Evolutionary conservation across 148 eudicot genomes (phyloP), one percentile per base, ranked within the genome.

Genomic region (Persicaria tinctoria): DNA sequence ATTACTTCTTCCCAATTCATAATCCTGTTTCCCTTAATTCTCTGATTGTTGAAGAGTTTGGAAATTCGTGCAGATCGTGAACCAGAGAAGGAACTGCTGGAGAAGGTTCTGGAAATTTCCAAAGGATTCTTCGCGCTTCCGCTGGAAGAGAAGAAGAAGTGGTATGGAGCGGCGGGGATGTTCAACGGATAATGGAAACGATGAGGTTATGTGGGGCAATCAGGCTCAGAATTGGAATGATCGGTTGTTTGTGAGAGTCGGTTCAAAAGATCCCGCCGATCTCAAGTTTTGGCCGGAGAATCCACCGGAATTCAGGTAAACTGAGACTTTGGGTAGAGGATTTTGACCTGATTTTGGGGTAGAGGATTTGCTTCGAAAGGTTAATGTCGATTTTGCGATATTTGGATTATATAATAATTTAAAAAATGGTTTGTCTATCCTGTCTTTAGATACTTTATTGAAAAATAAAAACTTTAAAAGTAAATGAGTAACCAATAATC

Each of bases 101-200:
- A 71, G 14, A 71, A 50, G 74, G 55, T 48, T 47, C 74, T 71
- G 51, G 74, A 71, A 71, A 54, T 71, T 71, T 71, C 74, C 8
- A 8, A 53, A 48, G 3, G 18, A 13, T 71, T 71, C 74, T 71
- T 71, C 55, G 74, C 74, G 55, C 74, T 71, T 71, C 74, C 74
- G 0, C 55, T 71, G 16, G 74, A 71, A n/a, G 74, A 71, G 55
- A 71, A 50, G 74, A 47, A 48, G 8, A 71, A 71, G 54, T 71
- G 46, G 54, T 17, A 47, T 53, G 74, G 74, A 47, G 55, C 54
- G 2, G 54, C 70, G 3, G 70, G 48, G 3, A 1, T 41, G 48
- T 71, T 71, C 55, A 71, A 50, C 6, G 74, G 74, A 18, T 71
- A 71, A 71, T n/a, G 74, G 74, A 9, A 71, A 48, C 44, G 74